These are phyloP conservation scores for Artemisia argyi DNA, from an alignment of 129 eudicot species.

Conservation along the genomic window DNA sequence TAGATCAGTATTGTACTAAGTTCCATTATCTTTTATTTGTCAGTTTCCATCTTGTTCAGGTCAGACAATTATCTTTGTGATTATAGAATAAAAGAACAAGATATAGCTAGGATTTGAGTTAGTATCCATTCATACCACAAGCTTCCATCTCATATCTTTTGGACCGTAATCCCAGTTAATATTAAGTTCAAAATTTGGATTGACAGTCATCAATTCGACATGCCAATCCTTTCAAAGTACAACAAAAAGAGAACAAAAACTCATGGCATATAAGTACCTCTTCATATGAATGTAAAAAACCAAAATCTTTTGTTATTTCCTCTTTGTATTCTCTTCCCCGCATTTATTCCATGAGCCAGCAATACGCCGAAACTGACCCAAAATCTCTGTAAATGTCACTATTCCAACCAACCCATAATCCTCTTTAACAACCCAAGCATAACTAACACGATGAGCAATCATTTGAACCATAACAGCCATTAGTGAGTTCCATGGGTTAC, in stretches of 20 bases:
- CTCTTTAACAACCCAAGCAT: constrained; percentile 71
- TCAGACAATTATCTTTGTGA: neutral
- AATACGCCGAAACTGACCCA: constrained; percentile 50
- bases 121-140: neutral
- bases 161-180: neutral
- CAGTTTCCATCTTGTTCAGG: too few species aligned
- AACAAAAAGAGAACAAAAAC: neutral
- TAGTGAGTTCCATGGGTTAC: constrained; percentile 73
- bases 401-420: constrained; percentile 64
- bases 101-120: neutral
- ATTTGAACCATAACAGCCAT: constrained; percentile 89
- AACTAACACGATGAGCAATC: constrained; percentile 68
- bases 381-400: constrained; percentile 64
- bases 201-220: neutral
- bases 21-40: too few species aligned
- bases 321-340: constrained; percentile 21
- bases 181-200: neutral
- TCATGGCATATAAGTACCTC: neutral
- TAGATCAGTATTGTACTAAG: too few species aligned
- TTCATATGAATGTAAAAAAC: neutral
- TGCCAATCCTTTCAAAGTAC: neutral
- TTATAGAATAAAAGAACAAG: neutral
- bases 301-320: constrained; percentile 8
- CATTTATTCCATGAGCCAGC: constrained; percentile 22
- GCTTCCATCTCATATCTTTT: neutral